A percentile compares a stretch with the other conserved stretches of the same genome.
Evolutionary conservation across 1,139 yeast genomes (phyloP).

Genomic region (Hyphopichia pseudoburtonii): DNA sequence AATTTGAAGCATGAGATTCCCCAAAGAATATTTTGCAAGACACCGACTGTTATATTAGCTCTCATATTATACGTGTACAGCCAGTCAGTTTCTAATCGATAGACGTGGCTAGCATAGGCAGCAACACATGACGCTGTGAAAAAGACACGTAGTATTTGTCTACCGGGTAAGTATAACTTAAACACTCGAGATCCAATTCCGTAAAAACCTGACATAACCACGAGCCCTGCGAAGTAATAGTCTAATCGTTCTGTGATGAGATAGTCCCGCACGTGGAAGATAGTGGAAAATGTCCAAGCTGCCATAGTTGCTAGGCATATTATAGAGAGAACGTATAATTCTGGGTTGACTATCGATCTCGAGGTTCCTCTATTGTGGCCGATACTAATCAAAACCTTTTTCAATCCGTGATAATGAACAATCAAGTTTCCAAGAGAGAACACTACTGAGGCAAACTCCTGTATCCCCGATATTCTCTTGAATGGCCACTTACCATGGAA

Average conservation of each 20-base stretch:
- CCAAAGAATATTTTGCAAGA: conserved; percentile 62
- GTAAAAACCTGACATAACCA: conserved; percentile 78
- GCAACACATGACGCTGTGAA: conserved; percentile 45
- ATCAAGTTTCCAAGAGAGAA: conserved; percentile 78
- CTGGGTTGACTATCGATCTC: conserved; percentile 27
- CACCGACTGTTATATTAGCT: conserved; percentile 78
- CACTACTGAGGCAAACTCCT: conserved; percentile 78
- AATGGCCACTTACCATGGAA: conserved; percentile 99
- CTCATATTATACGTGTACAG: conserved; percentile 93
- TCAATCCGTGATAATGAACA: conserved; percentile 68
- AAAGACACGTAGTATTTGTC: conserved; percentile 21
- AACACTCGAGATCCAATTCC: conserved; percentile 60
- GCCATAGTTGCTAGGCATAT: conserved; percentile 66
- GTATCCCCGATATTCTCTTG: conserved; percentile 67
- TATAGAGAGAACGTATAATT: conserved; percentile 19
- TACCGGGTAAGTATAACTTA: conserved; percentile 48
- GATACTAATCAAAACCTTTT: conserved; percentile 26
- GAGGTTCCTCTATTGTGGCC: conserved; percentile 20
- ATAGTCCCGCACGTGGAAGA: conserved; percentile 87
- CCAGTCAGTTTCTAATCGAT: conserved; percentile 72
- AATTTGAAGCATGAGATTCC: conserved; percentile 31
- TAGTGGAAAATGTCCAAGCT: conserved; percentile 86
- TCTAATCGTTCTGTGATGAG: conserved; percentile 79
- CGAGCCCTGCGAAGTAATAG: conserved; percentile 89
- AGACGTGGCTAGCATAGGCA: conserved; percentile 62